These are phyloP conservation scores for Aspergillus conjunctus DNA, from an alignment of 495 filamentous ascomycete species.

Conservation along the genomic window DNA sequence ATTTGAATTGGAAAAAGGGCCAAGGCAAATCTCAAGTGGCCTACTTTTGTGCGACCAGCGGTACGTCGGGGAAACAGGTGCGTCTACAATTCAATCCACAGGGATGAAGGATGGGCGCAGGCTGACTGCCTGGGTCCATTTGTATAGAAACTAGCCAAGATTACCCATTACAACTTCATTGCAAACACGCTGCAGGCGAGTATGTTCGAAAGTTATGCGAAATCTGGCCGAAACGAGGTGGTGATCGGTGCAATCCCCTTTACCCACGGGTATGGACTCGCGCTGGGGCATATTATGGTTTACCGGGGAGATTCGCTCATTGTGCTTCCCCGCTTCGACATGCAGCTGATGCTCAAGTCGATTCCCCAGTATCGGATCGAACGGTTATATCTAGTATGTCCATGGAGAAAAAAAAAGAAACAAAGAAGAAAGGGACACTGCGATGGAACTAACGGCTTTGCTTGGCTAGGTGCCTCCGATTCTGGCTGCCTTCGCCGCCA, in stretches of 20 bases:
- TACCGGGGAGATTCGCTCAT: conserved; percentile 15
- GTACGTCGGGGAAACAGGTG: conserved; percentile 24
- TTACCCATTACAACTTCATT: conserved; percentile 21
- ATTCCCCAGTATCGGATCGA: conserved; percentile 16
- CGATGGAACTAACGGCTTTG: background rate
- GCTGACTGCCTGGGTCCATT: background rate
- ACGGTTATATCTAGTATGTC: conserved; percentile 13
- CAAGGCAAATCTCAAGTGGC: conserved; percentile 16
- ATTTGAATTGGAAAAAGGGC: conserved; percentile 13
- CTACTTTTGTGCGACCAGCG: conserved; percentile 21
- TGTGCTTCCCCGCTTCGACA: conserved; percentile 17
- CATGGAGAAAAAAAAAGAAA: too few relatives aligned
- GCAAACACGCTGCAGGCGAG: conserved; percentile 14
- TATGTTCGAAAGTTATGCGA: conserved; percentile 19
- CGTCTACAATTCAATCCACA: background rate
- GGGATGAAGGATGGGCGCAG: background rate
- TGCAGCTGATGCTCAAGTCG: conserved; percentile 16
- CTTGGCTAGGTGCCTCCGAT: conserved; percentile 15
- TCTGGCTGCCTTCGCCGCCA: conserved; percentile 14
- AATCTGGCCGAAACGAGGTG: conserved; percentile 13
- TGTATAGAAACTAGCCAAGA: conserved; percentile 17
- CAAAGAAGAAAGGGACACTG: background rate
- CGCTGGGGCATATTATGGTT: conserved; percentile 11
- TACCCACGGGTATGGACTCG: conserved; percentile 18
- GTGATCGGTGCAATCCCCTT: conserved; percentile 17